Base-by-base conservation (phyloP, 345 rosid genomes). In the Eucalyptus marginata region DNA sequence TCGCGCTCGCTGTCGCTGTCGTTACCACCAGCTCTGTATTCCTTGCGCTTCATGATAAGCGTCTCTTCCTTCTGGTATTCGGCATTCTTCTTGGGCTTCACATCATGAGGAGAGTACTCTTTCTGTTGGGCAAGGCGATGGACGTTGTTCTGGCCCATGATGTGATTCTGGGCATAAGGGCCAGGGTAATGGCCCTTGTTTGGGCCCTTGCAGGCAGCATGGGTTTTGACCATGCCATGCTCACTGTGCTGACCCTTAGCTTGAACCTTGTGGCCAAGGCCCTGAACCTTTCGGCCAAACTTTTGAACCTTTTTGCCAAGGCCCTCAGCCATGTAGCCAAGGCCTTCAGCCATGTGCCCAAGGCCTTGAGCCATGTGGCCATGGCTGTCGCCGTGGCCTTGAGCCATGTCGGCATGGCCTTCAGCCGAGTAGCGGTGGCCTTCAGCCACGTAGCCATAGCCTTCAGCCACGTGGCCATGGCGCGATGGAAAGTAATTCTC, bases 11-110 rank as follows among this genome's bases (percentile, higher is more conserved):
- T 89, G 89, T 88, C 31, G 46, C 86, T 71, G 24, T 90, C 89
- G 86, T 86, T 89, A 11, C 90, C 90, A 12, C 89, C 90, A 29
- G 92, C 87, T n/a, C 90, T 40, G 46, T 92, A 89, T 49, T 92
- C 94, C 84, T 88, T 92, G 81, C 59, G 2, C 6, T 22, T 22
- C 27, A 56, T 13, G 89, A 31, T 36, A 90, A 81, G 43, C 90
- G 52, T 43, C 88, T 87, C 90, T 31, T 14, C 33, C 89, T 88
- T 50, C 31, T 46, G 89, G 87, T 18, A 62, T 84, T 59, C 89
- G 7, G 88, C 87, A 31, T 87, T 80, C 46, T n/a, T 88, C 36
- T n/a, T 64, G 7, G 76, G 49, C 84, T 29, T 88, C 27, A 86
- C 89, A 27, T 86, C 22, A 87, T 88, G 56, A 86, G 88, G 49